Conservation (phyloP, 2,329 filamentous ascomycete species). For the Xylaria hypoxylon region DNA sequence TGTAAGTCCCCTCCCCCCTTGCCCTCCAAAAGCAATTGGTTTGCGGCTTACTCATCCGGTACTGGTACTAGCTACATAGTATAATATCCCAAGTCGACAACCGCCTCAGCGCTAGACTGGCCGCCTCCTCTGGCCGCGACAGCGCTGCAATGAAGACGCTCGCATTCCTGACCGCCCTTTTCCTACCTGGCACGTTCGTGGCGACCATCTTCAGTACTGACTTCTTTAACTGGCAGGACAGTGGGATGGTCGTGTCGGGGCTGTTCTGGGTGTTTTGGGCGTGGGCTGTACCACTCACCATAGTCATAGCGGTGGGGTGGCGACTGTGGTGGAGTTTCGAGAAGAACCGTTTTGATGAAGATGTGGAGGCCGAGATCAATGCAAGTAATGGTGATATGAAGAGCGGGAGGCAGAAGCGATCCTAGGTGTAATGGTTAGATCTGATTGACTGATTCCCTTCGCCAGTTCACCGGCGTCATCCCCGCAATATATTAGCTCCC, state of each 20-base stretch:
- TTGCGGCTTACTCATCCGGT: background rate
- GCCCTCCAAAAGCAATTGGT: background rate
- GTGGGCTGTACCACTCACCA: constrained; percentile 9
- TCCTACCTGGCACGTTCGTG: constrained; percentile 21
- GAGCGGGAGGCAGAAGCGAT: constrained; percentile 36
- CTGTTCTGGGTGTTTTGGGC: constrained; percentile 28
- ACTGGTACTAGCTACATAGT: constrained; percentile 18
- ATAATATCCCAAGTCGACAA: constrained; percentile 31
- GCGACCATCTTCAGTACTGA: constrained; percentile 25
- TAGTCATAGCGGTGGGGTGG: constrained; percentile 22
- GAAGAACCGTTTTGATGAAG: constrained; percentile 27
- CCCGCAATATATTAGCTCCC: too few species aligned
- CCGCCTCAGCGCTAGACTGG: constrained; percentile 24
- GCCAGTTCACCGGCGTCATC: too few species aligned
- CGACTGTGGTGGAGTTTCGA: constrained; percentile 27
- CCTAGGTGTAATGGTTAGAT: background rate
- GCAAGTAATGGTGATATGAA: background rate
- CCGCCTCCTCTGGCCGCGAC: constrained; percentile 25
- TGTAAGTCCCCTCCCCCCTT: background rate
- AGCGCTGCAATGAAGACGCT: constrained; percentile 31
- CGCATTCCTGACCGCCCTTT: constrained; percentile 22
- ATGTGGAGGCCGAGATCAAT: constrained; percentile 18
- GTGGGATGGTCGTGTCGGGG: constrained; percentile 17
- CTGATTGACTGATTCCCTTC: too few species aligned
- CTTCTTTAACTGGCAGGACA: constrained; percentile 18